A percentile compares a stretch with the other conserved stretches of the same genome.
These are phyloP conservation scores for Fonsecaea multimorphosa DNA, from an alignment of 2,329 filamentous ascomycete genomes.

Conservation along the genomic window DNA sequence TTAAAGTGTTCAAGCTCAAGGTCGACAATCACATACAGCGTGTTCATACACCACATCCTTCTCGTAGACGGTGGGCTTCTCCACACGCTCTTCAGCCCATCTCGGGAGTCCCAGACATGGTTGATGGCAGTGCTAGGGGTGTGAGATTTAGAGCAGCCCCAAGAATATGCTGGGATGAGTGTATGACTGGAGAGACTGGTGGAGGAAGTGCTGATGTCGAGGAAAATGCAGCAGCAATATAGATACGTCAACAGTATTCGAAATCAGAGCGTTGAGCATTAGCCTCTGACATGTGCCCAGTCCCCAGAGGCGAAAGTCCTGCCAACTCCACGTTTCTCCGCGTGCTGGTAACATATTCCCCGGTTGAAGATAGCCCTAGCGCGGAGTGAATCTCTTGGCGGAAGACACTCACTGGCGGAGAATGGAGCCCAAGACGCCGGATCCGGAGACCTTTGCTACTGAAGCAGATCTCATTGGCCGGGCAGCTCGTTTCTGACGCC, in stretches of 20 bases:
- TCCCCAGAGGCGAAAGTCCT: constrained; percentile 13
- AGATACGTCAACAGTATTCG: constrained; percentile 2
- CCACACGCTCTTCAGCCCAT: constrained; percentile 4
- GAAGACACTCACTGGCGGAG: constrained; percentile 13
- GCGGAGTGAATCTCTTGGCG: constrained; percentile 7
- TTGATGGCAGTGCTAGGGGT: background rate
- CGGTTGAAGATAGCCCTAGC: background rate
- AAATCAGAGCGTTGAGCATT: background rate
- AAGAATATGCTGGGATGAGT: background rate
- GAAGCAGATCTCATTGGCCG: constrained; percentile 2
- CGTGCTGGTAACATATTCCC: background rate
- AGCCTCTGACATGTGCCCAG: constrained; percentile 27
- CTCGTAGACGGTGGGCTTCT: constrained; percentile 6
- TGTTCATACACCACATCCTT: constrained; percentile 15
- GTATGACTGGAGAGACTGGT: background rate
- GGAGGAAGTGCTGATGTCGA: background rate
- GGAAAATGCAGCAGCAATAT: constrained; percentile 3
- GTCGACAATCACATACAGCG: constrained; percentile 2
- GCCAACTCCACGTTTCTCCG: constrained; percentile 19
- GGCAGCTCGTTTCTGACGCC: background rate
- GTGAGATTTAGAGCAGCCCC: background rate
- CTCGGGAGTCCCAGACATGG: background rate
- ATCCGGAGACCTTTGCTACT: constrained; percentile 3
- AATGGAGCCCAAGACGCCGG: constrained; percentile 8
- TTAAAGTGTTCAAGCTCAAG: background rate